Conservation (phyloP, 2,329 filamentous ascomycete genomes). For the Ambrosiella xylebori region DNA sequence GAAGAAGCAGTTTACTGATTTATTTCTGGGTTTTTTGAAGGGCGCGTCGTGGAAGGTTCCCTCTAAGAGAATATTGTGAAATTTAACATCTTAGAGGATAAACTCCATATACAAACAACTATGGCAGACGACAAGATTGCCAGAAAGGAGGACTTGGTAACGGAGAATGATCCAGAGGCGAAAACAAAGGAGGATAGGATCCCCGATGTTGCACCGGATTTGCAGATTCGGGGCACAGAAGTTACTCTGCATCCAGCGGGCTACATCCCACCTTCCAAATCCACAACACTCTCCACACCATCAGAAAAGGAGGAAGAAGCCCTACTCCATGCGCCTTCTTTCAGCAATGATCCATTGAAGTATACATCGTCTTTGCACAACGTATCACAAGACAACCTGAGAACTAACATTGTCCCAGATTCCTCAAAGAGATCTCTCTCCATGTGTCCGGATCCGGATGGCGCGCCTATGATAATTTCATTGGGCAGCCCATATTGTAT, state of each 20-base stretch:
- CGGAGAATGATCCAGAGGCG: not conserved
- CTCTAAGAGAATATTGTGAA: too few species aligned
- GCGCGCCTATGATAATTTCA: conserved; percentile 79
- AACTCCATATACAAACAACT: too few species aligned
- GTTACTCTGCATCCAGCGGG: conserved; percentile 60
- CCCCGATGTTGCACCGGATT: conserved; percentile 43
- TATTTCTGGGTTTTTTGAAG: too few species aligned
- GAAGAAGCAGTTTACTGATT: too few species aligned
- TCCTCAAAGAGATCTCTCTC: conserved; percentile 81
- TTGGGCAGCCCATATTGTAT: conserved; percentile 90
- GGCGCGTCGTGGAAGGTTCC: too few species aligned
- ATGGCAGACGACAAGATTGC: not conserved
- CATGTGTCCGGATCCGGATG: conserved; percentile 89
- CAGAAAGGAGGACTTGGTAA: not conserved
- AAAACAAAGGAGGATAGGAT: not conserved
- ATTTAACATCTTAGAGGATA: not conserved
- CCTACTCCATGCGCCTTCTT: conserved; percentile 72
- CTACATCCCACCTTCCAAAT: conserved; percentile 35
- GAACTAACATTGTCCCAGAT: conserved; percentile 33
- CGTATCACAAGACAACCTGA: conserved; percentile 10
- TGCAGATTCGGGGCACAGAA: conserved; percentile 58
- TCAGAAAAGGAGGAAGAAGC: conserved; percentile 49
- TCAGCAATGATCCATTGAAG: conserved; percentile 52
- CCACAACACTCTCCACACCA: conserved; percentile 15
- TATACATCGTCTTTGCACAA: conserved; percentile 18